Evolutionary conservation across 495 filamentous ascomycete genomes (phyloP).

Genomic region (Penicillium salamii): DNA sequence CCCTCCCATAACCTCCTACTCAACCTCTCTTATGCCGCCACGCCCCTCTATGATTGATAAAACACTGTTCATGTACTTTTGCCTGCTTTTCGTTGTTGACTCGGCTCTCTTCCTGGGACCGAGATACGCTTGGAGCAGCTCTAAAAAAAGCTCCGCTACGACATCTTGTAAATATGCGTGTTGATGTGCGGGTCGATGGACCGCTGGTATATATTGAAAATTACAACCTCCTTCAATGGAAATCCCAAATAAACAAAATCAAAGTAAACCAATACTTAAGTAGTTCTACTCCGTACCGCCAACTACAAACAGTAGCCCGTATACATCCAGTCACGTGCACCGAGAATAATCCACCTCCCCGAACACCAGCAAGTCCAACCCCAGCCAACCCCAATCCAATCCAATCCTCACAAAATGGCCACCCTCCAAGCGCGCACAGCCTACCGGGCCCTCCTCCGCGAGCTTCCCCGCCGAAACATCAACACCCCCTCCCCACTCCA

Average conservation of each 20-base stretch:
- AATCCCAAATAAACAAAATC: not conserved
- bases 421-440: conserved; percentile 62
- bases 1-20: conserved; percentile 11
- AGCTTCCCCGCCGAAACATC: conserved; percentile 71
- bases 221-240: not conserved
- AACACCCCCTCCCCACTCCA: conserved; percentile 57
- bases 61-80: conserved; percentile 15
- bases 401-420: conserved; percentile 15
- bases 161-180: conserved; percentile 21
- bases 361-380: conserved; percentile 3
- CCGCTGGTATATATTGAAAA: conserved; percentile 12
- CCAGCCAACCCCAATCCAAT: not conserved
- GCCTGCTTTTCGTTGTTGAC: conserved; percentile 9
- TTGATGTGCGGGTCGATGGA: conserved; percentile 13
- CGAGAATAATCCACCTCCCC: not conserved
- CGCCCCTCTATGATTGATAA: conserved; percentile 29
- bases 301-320: too few species aligned
- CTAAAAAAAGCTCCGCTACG: conserved; percentile 10
- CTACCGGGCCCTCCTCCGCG: conserved; percentile 88
- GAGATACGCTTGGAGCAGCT: conserved; percentile 16
- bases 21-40: conserved; percentile 26
- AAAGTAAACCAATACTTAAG: too few species aligned
- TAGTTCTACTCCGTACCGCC: too few species aligned
- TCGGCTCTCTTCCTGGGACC: conserved; percentile 9
- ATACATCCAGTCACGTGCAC: not conserved